A percentile compares a stretch with the other conserved stretches of the same genome.
phyloP scores from a whole-genome alignment of 2,329 filamentous ascomycete species.

The Colletotrichum spinosum region DNA sequence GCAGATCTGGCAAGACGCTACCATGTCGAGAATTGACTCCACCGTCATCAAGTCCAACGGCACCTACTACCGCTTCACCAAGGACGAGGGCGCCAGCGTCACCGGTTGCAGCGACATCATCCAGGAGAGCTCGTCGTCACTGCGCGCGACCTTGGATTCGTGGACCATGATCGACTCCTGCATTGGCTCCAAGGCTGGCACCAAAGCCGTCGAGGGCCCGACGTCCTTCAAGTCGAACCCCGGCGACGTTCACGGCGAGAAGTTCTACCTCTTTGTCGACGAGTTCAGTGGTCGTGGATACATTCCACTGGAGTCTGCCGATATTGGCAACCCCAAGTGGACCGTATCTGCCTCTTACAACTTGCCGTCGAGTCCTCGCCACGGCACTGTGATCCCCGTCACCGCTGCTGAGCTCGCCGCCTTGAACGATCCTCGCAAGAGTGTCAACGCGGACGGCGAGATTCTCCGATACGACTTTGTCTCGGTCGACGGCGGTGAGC shows the following conservation, averaged over 20 bases:
- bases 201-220: constrained; percentile 61
- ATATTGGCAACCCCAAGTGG: constrained; percentile 62
- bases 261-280: constrained; percentile 67
- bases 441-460: constrained; percentile 36
- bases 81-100: constrained; percentile 60
- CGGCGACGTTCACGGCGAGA: constrained; percentile 60
- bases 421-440: constrained; percentile 41
- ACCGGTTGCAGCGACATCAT: constrained; percentile 67
- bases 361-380: constrained; percentile 61
- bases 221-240: constrained; percentile 64
- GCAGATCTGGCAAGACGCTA: constrained; percentile 63
- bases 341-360: constrained; percentile 57
- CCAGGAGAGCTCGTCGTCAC: constrained; percentile 57
- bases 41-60: constrained; percentile 58
- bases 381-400: constrained; percentile 65
- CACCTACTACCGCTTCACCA: constrained; percentile 65
- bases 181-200: constrained; percentile 63
- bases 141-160: constrained; percentile 53
- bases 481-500: constrained; percentile 18
- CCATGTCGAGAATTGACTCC: constrained; percentile 63
- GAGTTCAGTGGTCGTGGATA: constrained; percentile 64
- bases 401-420: constrained; percentile 57
- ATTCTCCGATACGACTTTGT: constrained; percentile 41
- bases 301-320: constrained; percentile 62
- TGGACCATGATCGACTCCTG: constrained; percentile 61